Evolutionary conservation across 2,329 filamentous ascomycete species (phyloP).

Genomic region (Leptoxyphium fumago): DNA sequence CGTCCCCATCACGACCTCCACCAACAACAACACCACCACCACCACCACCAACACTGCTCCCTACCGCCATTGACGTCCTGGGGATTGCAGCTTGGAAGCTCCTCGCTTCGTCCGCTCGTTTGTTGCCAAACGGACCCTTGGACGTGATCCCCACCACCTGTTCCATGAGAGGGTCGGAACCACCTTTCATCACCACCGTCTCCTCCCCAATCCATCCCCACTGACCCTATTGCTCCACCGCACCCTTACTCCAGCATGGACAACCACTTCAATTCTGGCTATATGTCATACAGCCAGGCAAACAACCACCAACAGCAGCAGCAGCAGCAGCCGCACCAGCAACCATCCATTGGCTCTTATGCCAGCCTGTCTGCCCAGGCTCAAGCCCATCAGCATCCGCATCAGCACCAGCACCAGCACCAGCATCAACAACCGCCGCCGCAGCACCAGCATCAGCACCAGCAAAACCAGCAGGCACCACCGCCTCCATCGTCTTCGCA

Average conservation of each 20-base stretch:
- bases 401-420: slow-evolving; percentile 3
- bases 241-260: slow-evolving; percentile 9
- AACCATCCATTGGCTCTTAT: background rate
- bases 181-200: slow-evolving; percentile 4
- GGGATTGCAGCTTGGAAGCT: slow-evolving; percentile 2
- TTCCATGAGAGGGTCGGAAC: slow-evolving; percentile 5
- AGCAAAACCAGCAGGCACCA: slow-evolving; percentile 5
- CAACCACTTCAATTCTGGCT: slow-evolving; percentile 13
- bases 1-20: background rate
- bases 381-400: slow-evolving; percentile 7
- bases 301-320: slow-evolving; percentile 6
- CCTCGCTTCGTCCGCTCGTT: background rate
- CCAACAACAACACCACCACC: background rate
- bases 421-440: slow-evolving; percentile 9
- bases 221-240: slow-evolving; percentile 3
- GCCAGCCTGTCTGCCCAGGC: slow-evolving; percentile 4
- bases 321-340: slow-evolving; percentile 8
- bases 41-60: background rate
- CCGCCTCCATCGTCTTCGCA: background rate
- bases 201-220: slow-evolving; percentile 5
- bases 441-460: slow-evolving; percentile 9
- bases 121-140: background rate
- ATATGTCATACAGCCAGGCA: slow-evolving; percentile 11
- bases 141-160: background rate
- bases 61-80: slow-evolving; percentile 2